These are phyloP conservation scores for Avena sativa DNA, from an alignment of 176 grass and related monocot species.

Conservation along the genomic window DNA sequence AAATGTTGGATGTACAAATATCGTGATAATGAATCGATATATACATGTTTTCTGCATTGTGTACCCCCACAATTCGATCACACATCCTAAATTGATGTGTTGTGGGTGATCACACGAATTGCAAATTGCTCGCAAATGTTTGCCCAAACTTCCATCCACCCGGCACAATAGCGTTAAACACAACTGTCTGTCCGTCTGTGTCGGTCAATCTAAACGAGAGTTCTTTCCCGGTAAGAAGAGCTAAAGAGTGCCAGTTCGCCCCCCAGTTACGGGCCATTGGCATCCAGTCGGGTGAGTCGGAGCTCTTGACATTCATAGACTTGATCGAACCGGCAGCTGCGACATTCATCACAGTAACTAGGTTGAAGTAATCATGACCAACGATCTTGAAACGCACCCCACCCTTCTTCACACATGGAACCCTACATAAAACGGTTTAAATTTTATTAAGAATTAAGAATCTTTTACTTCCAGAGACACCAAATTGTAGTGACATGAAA, in stretches of 20 bases:
- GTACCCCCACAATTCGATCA: not conserved
- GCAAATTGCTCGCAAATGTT: not conserved
- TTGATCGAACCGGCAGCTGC: not conserved
- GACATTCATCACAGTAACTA: not conserved
- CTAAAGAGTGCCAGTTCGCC: not conserved
- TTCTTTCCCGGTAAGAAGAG: not conserved
- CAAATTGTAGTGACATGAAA: no score
- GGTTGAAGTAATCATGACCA: not conserved
- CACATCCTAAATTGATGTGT: not conserved
- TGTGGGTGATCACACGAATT: not conserved
- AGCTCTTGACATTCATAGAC: not conserved
- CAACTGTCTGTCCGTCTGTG: not conserved
- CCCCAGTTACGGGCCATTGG: constrained; percentile 4
- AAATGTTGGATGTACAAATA: not conserved
- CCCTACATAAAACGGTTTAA: not conserved
- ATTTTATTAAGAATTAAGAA: no score
- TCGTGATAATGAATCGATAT: not conserved
- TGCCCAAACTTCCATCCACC: not conserved
- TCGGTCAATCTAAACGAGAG: not conserved
- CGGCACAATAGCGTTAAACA: not conserved
- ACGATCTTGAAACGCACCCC: not conserved
- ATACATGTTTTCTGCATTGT: not conserved
- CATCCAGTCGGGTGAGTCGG: not conserved
- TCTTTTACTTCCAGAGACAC: no score
- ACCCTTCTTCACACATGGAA: not conserved